Conservation (phyloP, 2,329 filamentous ascomycete genomes). For the Colletotrichum sp. region DNA sequence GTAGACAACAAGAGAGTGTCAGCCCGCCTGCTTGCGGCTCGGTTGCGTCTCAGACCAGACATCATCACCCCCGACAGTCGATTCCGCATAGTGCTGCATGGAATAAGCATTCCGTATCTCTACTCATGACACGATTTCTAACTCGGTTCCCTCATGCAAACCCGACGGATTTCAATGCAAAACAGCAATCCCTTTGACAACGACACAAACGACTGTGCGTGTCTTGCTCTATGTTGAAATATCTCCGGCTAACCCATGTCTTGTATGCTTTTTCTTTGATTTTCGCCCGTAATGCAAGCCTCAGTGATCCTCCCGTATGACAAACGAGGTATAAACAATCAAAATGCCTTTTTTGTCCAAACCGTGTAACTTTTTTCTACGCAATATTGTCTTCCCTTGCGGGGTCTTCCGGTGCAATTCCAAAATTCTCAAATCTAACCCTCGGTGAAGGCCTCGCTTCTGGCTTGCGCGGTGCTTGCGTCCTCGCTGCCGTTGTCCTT, state of each 20-base stretch:
- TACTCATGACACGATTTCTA: neutral
- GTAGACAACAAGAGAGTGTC: neutral
- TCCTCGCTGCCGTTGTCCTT: constrained; percentile 37
- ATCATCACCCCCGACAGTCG: neutral
- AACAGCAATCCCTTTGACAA: neutral
- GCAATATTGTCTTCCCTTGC: neutral
- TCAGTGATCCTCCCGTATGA: neutral
- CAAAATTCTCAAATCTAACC: constrained; percentile 27
- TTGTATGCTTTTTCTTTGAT: constrained; percentile 10
- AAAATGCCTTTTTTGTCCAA: neutral
- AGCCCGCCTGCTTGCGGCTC: neutral
- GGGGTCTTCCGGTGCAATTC: neutral
- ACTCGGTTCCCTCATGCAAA: neutral
- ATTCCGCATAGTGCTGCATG: neutral
- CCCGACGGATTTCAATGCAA: neutral
- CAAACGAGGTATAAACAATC: constrained; percentile 3
- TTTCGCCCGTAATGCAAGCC: constrained; percentile 1
- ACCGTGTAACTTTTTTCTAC: neutral
- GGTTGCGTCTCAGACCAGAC: neutral
- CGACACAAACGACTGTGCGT: neutral
- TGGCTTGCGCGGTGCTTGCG: constrained; percentile 34
- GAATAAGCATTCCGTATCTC: neutral
- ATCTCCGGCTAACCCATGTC: neutral
- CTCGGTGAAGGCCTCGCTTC: constrained; percentile 46
- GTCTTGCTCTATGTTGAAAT: constrained; percentile 3